Evolutionary conservation across 352 stramenopile genomes (phyloP), one percentile per base, ranked within the genome.

Genomic region (Globisporangium recalcitrans): DNA sequence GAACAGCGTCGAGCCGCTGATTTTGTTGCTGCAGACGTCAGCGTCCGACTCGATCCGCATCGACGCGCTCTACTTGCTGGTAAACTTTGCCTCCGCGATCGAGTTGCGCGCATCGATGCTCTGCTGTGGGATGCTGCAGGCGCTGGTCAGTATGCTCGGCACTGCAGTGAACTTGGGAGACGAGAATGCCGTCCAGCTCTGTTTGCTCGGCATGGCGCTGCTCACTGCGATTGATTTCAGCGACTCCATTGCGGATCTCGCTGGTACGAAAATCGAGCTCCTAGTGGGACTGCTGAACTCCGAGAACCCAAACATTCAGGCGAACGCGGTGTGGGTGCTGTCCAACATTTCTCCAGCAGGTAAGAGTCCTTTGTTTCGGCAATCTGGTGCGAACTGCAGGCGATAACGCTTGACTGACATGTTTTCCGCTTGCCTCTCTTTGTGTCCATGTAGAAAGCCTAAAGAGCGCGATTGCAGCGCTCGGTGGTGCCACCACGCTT

Each of bases 261-360:
- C 71, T 1, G 52, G 34, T 9, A 46, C 58, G 11, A 66, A 69
- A 24, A 46, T 90, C 10, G 70, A 78, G 26, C 68, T 65, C 4
- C 42, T 93, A 22, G 56, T 93, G 1, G 38, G 36, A 1, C 66
- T 89, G 11, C 52, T 93, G 47, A 70, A 55, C 31, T 83, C 80
- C 29, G 82, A 73, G 58, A 87, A 77, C 36, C 49, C 68, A 4
- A 77, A 72, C 36, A 74, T 91, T 8, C 80, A 91, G 57, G 79
- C 84, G 24, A 88, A 90, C 52, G 75, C 78, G 16, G 84, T 90
- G 2, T 91, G 84, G 84, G 75, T 93, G 2, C 69, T 93, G 21
- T 90, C 81, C 13, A 93, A 93, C 46, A 77, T 91, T 21, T 88
- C 74, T 0, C 68, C 52, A 10, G 74, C 89, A 74, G 79, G 80